Conservation (phyloP, 2,329 filamentous ascomycete species). For the Lecanosticta acicola region DNA sequence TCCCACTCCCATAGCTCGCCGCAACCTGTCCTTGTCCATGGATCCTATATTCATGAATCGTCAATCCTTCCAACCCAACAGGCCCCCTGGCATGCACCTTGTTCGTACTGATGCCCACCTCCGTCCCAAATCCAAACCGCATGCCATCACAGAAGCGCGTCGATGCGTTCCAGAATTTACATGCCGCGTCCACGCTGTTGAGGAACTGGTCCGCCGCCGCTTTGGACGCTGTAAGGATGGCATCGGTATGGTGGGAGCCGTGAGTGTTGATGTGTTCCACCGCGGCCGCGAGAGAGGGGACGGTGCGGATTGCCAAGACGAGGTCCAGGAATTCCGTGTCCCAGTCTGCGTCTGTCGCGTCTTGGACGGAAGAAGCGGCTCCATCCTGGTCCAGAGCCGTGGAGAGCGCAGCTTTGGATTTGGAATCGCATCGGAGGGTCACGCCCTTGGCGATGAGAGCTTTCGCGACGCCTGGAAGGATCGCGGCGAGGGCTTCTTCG, state of each 20-base stretch:
- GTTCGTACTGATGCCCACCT: conserved; percentile 97
- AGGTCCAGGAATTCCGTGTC: conserved; percentile 85
- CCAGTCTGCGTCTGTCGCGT: conserved; percentile 67
- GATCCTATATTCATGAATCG: conserved; percentile 95
- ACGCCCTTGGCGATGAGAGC: conserved; percentile 74
- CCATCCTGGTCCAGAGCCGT: conserved; percentile 39
- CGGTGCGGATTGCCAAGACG: conserved; percentile 74
- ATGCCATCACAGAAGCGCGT: conserved; percentile 94
- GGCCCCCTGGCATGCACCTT: conserved; percentile 94
- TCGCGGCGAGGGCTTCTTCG: conserved; percentile 57
- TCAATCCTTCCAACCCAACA: conserved; percentile 87
- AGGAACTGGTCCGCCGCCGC: conserved; percentile 74
- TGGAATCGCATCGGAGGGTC: conserved; percentile 69
- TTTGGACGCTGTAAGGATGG: conserved; percentile 68
- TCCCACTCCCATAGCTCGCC: conserved; percentile 59
- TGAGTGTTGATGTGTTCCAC: conserved; percentile 86
- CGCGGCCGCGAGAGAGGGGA: conserved; percentile 62
- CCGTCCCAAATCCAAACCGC: conserved; percentile 94
- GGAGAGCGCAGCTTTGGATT: conserved; percentile 59
- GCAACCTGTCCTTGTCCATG: conserved; percentile 78
- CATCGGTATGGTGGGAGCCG: conserved; percentile 90
- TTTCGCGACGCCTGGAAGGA: conserved; percentile 66
- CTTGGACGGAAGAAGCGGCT: conserved; percentile 46
- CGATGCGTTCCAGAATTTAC: conserved; percentile 95
- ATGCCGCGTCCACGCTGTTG: conserved; percentile 77